phyloP scores from a whole-genome alignment of 257 asterid species.

The Petrea volubilis region DNA sequence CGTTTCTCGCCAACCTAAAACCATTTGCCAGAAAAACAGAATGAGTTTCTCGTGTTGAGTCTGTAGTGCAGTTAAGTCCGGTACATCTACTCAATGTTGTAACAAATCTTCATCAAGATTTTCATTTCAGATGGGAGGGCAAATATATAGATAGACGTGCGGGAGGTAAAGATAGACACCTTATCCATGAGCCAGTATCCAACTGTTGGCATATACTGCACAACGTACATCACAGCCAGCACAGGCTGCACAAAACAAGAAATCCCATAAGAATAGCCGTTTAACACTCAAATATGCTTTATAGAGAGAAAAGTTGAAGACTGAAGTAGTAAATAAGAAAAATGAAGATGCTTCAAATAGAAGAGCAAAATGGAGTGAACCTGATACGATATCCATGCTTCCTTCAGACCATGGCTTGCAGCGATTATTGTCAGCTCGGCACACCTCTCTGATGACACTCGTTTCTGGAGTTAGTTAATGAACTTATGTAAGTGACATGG shows the following conservation, averaged over 20 bases:
- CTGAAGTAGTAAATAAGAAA: neutral
- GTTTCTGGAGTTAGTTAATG: slow-evolving; percentile 48
- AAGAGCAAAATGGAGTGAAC: slow-evolving; percentile 31
- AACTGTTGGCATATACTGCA: slow-evolving; percentile 77
- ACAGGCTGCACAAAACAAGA: slow-evolving; percentile 75
- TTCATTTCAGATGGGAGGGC: slow-evolving; percentile 1
- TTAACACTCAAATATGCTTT: neutral
- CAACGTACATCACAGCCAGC: slow-evolving; percentile 89
- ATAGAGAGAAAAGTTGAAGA: neutral
- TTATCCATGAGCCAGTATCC: slow-evolving; percentile 99
- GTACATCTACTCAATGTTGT: neutral
- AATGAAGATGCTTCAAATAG: neutral
- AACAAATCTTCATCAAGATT: neutral
- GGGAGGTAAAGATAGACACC: slow-evolving; percentile 39
- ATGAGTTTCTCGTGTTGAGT: no score
- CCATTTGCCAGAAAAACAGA: slow-evolving; percentile 24
- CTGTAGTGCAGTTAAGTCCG: no score
- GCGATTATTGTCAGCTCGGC: slow-evolving; percentile 93
- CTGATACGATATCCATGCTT: slow-evolving; percentile 98
- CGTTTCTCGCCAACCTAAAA: slow-evolving; percentile 81
- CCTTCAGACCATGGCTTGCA: slow-evolving; percentile 94
- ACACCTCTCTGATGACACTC: slow-evolving; percentile 93
- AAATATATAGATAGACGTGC: neutral
- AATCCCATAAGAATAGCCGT: slow-evolving; percentile 7
- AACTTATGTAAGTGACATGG: slow-evolving; percentile 12